A percentile compares a stretch with the other conserved stretches of the same genome.
Evolutionary conservation across 169 alveolate genomes (phyloP).

Genomic region (Eimeria praecox): DNA sequence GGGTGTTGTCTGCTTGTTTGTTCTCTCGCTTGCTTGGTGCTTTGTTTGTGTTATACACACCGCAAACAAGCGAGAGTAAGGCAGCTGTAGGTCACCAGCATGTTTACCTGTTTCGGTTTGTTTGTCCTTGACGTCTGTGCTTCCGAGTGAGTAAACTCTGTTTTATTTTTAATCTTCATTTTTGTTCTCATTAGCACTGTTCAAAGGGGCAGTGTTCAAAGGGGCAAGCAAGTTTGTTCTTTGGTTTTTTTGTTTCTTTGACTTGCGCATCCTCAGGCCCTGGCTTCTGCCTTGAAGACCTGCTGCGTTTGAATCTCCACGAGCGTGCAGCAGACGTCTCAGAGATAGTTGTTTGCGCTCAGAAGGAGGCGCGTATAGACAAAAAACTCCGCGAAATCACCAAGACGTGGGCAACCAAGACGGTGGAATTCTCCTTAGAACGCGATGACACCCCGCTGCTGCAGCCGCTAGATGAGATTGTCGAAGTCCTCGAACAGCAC

Average conservation of each 20-base stretch:
- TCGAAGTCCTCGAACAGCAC: conserved; percentile 86
- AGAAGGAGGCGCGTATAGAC: conserved; percentile 97
- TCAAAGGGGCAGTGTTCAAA: no score
- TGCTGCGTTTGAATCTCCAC: conserved; percentile 94
- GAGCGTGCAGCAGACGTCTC: conserved; percentile 95
- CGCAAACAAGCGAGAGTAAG: no score
- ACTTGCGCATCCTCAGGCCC: conserved; percentile 90
- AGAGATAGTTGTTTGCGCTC: conserved; percentile 97
- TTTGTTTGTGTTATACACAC: no score
- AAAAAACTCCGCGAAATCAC: conserved; percentile 94
- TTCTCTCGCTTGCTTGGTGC: no score
- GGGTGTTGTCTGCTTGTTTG: neutral
- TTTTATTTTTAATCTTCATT: no score
- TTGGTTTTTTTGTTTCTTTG: no score
- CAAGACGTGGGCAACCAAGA: conserved; percentile 94
- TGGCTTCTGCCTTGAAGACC: conserved; percentile 95
- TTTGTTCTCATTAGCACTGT: no score
- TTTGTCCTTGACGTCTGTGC: no score
- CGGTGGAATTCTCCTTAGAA: conserved; percentile 92
- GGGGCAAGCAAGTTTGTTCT: no score
- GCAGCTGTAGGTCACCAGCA: no score
- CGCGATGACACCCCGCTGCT: conserved; percentile 94
- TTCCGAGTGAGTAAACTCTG: no score
- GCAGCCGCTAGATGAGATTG: conserved; percentile 92
- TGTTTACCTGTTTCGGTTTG: no score